Evolutionary conservation across 2,329 filamentous ascomycete species (phyloP).

Genomic region (Pseudogymnoascus sp.): DNA sequence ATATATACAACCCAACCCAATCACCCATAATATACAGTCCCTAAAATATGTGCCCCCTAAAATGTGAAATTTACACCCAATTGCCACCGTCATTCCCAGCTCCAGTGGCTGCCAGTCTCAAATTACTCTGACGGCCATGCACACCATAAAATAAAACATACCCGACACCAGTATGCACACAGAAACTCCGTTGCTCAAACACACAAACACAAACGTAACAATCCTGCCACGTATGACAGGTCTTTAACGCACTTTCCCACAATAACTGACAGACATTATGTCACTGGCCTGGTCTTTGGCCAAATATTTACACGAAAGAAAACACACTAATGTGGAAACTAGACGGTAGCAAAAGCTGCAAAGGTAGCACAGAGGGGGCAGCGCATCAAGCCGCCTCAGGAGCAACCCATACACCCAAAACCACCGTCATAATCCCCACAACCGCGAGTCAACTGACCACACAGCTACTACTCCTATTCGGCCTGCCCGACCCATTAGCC

Average conservation of each 20-base stretch:
- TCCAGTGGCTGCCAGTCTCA: background rate
- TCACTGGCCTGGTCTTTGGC: background rate
- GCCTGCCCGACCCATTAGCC: background rate
- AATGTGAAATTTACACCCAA: background rate
- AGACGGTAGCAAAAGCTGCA: background rate
- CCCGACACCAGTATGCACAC: background rate
- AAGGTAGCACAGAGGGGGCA: background rate
- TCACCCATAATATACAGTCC: background rate
- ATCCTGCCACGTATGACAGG: background rate
- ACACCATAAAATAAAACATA: background rate
- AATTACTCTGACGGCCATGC: background rate
- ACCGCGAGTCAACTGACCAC: conserved; percentile 4
- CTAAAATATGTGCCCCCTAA: background rate
- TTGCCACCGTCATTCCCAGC: background rate
- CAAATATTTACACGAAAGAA: background rate
- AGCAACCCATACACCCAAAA: background rate
- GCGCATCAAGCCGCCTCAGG: background rate
- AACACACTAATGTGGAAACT: background rate
- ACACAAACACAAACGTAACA: background rate
- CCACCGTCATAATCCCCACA: conserved; percentile 3
- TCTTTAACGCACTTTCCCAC: background rate
- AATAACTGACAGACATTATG: background rate
- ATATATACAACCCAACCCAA: background rate
- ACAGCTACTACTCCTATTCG: conserved; percentile 4
- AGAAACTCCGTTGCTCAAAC: background rate